Percentiles rank a stretch among this genome's conserved stretches.
phyloP scores from a whole-genome alignment of 179 eudicot species.

The Heliamphora pulchella region DNA sequence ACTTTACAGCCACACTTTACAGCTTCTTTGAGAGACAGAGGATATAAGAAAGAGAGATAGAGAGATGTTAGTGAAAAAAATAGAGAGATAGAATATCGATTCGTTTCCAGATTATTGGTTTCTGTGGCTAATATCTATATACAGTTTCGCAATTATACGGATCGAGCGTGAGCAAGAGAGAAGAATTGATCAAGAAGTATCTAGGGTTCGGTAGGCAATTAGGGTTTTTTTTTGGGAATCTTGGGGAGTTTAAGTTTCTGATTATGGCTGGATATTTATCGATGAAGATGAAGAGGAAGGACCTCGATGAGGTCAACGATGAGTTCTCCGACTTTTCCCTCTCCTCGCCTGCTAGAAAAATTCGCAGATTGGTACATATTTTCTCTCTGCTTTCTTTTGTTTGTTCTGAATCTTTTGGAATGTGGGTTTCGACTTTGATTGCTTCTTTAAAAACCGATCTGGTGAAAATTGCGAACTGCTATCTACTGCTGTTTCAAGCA shows the following conservation, averaged over 20 bases:
- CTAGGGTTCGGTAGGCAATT: not conserved
- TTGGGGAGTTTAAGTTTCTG: not conserved
- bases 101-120: too few relatives aligned
- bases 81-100: too few relatives aligned
- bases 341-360: constrained; percentile 70
- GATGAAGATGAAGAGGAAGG: constrained; percentile 56
- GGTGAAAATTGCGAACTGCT: too few relatives aligned
- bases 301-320: constrained; percentile 41
- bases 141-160: too few relatives aligned
- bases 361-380: constrained; percentile 63
- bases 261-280: constrained; percentile 13
- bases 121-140: too few relatives aligned
- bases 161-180: not conserved
- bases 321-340: constrained; percentile 71
- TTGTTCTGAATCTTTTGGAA: not conserved
- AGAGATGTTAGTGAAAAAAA: too few relatives aligned
- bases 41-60: too few relatives aligned
- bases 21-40: too few relatives aligned
- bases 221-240: not conserved
- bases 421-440: not conserved
- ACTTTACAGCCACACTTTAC: too few relatives aligned
- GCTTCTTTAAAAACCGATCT: too few relatives aligned
- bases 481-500: too few relatives aligned
- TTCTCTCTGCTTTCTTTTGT: not conserved
- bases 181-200: not conserved